These are phyloP conservation scores for Fraxinus quadrangulata DNA, from an alignment of 257 asterid genomes.

Conservation along the genomic window DNA sequence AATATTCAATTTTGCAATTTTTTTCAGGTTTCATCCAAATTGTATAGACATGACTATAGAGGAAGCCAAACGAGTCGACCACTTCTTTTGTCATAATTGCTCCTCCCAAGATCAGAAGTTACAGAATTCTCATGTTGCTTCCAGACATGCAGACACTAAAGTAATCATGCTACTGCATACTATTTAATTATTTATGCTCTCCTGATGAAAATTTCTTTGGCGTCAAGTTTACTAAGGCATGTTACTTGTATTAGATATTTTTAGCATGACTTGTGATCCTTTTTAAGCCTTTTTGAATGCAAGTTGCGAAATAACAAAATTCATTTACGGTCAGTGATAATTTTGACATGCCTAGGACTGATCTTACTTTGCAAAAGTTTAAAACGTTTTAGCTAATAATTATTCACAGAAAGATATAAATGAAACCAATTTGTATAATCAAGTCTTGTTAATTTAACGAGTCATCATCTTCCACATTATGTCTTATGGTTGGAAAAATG, in stretches of 20 bases:
- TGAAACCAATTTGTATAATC: background rate
- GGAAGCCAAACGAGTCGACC: constrained; percentile 72
- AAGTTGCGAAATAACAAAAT: background rate
- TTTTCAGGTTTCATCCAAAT: constrained; percentile 82
- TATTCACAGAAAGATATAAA: background rate
- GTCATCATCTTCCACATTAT: background rate
- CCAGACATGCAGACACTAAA: constrained; percentile 65
- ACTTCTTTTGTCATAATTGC: constrained; percentile 74
- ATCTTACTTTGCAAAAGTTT: background rate
- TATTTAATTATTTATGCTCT: constrained; percentile 15
- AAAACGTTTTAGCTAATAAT: background rate
- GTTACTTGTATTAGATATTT: constrained; percentile 9
- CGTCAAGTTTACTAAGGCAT: constrained; percentile 6
- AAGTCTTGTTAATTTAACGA: background rate
- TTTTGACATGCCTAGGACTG: background rate
- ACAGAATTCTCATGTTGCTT: constrained; percentile 53
- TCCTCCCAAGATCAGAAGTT: constrained; percentile 69
- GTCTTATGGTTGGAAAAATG: background rate
- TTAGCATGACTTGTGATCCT: background rate
- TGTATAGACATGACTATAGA: constrained; percentile 75
- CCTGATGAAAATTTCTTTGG: background rate
- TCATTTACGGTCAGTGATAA: background rate
- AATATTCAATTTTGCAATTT: constrained; percentile 26
- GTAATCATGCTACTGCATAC: constrained; percentile 35
- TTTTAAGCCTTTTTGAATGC: background rate